These are phyloP conservation scores for Xylaria sp. DNA, from an alignment of 2,329 filamentous ascomycete genomes.

Conservation along the genomic window DNA sequence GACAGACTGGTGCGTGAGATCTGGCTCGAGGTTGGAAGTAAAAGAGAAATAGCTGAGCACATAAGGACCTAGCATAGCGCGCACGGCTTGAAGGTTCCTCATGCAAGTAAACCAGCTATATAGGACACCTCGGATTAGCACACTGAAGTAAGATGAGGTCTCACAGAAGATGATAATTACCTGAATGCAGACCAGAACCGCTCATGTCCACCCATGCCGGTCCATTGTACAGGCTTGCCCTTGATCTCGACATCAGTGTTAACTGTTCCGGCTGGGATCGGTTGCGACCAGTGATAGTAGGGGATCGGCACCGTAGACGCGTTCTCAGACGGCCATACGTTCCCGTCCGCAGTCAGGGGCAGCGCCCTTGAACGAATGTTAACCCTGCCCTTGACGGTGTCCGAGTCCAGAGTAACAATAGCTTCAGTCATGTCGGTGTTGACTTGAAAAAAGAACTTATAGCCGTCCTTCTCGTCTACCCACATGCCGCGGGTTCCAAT, in stretches of 20 bases:
- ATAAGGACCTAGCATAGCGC: constrained; percentile 31
- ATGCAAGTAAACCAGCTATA: constrained; percentile 37
- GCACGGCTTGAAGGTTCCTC: constrained; percentile 28
- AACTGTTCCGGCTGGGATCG: constrained; percentile 32
- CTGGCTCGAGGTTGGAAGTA: constrained; percentile 23
- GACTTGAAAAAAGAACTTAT: constrained; percentile 28
- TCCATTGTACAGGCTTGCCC: constrained; percentile 22
- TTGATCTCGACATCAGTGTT: constrained; percentile 28
- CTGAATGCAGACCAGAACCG: constrained; percentile 37
- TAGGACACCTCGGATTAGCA: not conserved
- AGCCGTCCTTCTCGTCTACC: constrained; percentile 27
- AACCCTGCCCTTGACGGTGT: constrained; percentile 27
- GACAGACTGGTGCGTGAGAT: constrained; percentile 23
- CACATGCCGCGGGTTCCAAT: constrained; percentile 21
- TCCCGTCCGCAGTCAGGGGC: constrained; percentile 28
- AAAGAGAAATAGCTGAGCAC: constrained; percentile 29
- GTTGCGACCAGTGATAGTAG: constrained; percentile 33
- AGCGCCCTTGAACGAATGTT: constrained; percentile 22
- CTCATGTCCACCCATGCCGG: constrained; percentile 35
- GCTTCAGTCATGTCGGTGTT: constrained; percentile 30
- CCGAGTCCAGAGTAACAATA: constrained; percentile 21
- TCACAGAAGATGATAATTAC: constrained; percentile 19
- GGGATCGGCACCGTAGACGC: constrained; percentile 28
- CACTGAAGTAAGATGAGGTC: not conserved
- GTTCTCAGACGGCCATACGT: constrained; percentile 31